phyloP scores from a whole-genome alignment of 805 yeast species.

The Metschnikowia orientalis region DNA sequence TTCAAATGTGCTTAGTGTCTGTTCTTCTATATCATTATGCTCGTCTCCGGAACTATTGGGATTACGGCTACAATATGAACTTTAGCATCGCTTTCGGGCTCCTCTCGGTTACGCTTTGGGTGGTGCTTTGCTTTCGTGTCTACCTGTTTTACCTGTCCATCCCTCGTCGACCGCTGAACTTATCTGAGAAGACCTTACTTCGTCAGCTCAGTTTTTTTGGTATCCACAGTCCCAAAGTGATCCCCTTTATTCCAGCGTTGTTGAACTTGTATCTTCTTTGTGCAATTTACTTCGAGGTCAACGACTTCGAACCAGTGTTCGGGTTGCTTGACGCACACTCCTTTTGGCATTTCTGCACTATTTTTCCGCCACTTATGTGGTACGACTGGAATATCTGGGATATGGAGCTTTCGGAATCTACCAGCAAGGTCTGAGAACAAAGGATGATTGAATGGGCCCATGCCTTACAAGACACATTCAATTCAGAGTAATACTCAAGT shows the following conservation, averaged over 20 bases:
- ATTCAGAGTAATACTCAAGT: too few species aligned
- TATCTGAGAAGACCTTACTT: slow-evolving; percentile 35
- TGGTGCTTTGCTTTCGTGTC: slow-evolving; percentile 25
- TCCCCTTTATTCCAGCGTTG: slow-evolving; percentile 34
- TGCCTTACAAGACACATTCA: too few species aligned
- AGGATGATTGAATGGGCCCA: too few species aligned
- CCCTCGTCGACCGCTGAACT: slow-evolving; percentile 28
- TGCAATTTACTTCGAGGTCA: slow-evolving; percentile 32
- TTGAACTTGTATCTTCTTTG: slow-evolving; percentile 30
- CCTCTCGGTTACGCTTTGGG: slow-evolving; percentile 30
- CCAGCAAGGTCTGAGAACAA: neutral
- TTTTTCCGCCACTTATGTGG: slow-evolving; percentile 73
- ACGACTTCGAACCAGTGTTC: slow-evolving; percentile 32
- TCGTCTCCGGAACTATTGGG: slow-evolving; percentile 31
- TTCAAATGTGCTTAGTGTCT: slow-evolving; percentile 18
- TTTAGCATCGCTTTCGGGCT: slow-evolving; percentile 33
- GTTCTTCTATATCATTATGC: slow-evolving; percentile 27
- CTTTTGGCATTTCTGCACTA: slow-evolving; percentile 87
- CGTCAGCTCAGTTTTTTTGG: slow-evolving; percentile 29
- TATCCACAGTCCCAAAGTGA: slow-evolving; percentile 21
- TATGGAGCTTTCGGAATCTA: slow-evolving; percentile 24
- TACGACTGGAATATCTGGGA: slow-evolving; percentile 57
- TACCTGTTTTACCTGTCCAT: slow-evolving; percentile 15
- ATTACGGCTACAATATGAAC: slow-evolving; percentile 34
- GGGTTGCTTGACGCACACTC: slow-evolving; percentile 86